Conservation (phyloP, 2,329 filamentous ascomycete genomes). For the Colletotrichum orchidophilum region DNA sequence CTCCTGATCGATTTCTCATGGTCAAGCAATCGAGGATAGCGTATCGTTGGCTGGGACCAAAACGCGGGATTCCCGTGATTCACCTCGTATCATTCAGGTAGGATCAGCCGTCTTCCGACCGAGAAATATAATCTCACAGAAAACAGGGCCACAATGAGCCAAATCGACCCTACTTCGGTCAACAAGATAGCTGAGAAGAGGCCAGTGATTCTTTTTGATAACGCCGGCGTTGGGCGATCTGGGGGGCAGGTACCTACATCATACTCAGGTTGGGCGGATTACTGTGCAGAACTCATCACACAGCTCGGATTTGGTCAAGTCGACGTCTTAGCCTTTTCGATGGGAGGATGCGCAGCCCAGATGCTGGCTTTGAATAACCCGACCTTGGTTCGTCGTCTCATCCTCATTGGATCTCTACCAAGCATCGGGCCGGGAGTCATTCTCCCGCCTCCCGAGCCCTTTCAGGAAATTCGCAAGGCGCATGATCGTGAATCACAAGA, state of each 20-base stretch:
- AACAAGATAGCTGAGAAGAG: not conserved
- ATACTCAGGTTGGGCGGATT: not conserved
- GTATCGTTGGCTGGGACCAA: not conserved
- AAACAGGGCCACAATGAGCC: not conserved
- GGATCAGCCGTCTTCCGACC: not conserved
- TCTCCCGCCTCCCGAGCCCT: not conserved
- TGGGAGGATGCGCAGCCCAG: not conserved
- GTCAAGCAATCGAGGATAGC: not conserved
- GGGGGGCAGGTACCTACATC: not conserved
- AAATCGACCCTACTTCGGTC: not conserved
- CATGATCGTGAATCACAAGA: not conserved
- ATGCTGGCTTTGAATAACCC: not conserved
- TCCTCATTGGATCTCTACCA: not conserved
- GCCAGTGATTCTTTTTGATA: not conserved
- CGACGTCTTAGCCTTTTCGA: not conserved
- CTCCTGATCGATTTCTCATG: not conserved
- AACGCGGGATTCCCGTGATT: not conserved
- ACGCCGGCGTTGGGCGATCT: not conserved
- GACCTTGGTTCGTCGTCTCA: not conserved
- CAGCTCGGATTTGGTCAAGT: not conserved
- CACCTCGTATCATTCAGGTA: not conserved
- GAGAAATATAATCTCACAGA: not conserved
- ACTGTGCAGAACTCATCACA: not conserved
- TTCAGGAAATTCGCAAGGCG: not conserved
- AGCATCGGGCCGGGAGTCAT: not conserved